Conservation (phyloP, 805 yeast genomes). For the Wickerhamiella sergipiensis region DNA sequence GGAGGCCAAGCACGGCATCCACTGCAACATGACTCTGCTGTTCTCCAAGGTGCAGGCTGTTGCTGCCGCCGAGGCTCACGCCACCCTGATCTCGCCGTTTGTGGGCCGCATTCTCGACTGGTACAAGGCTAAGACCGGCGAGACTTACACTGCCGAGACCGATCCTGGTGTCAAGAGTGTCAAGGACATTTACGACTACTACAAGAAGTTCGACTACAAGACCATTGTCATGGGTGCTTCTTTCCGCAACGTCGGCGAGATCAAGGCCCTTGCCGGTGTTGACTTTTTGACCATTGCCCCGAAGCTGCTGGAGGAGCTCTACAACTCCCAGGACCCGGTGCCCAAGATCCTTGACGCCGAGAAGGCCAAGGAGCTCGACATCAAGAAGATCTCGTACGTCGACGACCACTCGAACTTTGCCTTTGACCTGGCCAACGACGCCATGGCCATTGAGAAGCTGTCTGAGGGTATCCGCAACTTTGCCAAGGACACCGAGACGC, state of each 20-base stretch:
- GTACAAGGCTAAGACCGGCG: slow-evolving; percentile 90
- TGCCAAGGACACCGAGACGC: slow-evolving; percentile 81
- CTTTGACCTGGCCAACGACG: slow-evolving; percentile 84
- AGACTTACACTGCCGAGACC: slow-evolving; percentile 60
- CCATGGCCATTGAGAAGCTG: slow-evolving; percentile 96
- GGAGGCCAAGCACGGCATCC: slow-evolving; percentile 81
- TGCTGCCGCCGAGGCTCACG: slow-evolving; percentile 96
- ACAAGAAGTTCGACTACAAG: slow-evolving; percentile 91
- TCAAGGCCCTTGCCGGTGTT: slow-evolving; percentile 92
- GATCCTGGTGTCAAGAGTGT: slow-evolving; percentile 97
- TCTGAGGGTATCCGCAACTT: slow-evolving; percentile 96
- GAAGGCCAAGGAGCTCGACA: slow-evolving; percentile 39
- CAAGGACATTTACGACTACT: slow-evolving; percentile 82
- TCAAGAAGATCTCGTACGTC: slow-evolving; percentile 63
- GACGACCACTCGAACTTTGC: slow-evolving; percentile 85
- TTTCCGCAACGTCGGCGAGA: slow-evolving; percentile 93
- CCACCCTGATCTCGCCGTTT: slow-evolving; percentile 94
- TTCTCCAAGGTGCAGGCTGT: slow-evolving; percentile 97
- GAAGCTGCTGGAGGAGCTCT: slow-evolving; percentile 73
- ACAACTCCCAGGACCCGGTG: slow-evolving; percentile 62
- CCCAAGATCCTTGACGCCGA: slow-evolving; percentile 70
- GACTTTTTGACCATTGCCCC: slow-evolving; percentile 95
- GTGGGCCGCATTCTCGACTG: slow-evolving; percentile 98
- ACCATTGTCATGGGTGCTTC: slow-evolving; percentile 99
- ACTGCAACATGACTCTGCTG: slow-evolving; percentile 87